Base-by-base conservation (phyloP, 805 yeast species). In the Saccharomycopsis capsularis region DNA sequence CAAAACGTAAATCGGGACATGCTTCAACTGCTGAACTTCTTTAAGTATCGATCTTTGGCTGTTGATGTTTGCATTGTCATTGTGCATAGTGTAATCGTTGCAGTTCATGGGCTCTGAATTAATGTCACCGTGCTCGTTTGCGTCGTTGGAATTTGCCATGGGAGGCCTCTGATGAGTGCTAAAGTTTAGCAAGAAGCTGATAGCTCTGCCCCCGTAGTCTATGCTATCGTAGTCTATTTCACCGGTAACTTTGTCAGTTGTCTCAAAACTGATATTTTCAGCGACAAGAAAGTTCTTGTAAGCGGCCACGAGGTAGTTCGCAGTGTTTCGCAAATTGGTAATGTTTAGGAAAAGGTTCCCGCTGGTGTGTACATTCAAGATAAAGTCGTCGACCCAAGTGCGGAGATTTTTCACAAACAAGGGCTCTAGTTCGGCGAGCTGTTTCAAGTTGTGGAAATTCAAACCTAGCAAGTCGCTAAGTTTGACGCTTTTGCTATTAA, bases 281-380 rank as follows among this genome's bases (percentile, higher is more conserved):
- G 6, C 19, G 18, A 34, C n/a, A 13, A 45, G 25, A 40, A 50
- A 53, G 4, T 19, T 34, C 27, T 29, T 29, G 27, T 53, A 53
- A 11, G 22, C 21, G 13, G 21, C 24, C n/a, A 32, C 5, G 7
- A 50, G 22, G 18, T n/a, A 34, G 3, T 16, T 21, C 27, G 44
- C 23, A 4, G 50, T 47, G 29, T 44, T 42, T 13, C 51, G 27
- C 18, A 53, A 35, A 11, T 25, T n/a, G 6, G 30, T 23, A 18
- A 44, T 36, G 47, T 53, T 49, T 3, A 53, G 16, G 35, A 53
- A 53, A 11, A 51, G 39, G 27, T 53, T 53, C 7, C 55, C 55
- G 15, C 45, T 38, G 15, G 56, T 47, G 16, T 47, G 52, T n/a
- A 53, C 54, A 40, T 53, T 39, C 34, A 44, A 36, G 36, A 53